A percentile compares a stretch with the other conserved stretches of the same genome.
phyloP scores from a whole-genome alignment of 495 filamentous ascomycete species.

The Sphaerosporella brunnea region DNA sequence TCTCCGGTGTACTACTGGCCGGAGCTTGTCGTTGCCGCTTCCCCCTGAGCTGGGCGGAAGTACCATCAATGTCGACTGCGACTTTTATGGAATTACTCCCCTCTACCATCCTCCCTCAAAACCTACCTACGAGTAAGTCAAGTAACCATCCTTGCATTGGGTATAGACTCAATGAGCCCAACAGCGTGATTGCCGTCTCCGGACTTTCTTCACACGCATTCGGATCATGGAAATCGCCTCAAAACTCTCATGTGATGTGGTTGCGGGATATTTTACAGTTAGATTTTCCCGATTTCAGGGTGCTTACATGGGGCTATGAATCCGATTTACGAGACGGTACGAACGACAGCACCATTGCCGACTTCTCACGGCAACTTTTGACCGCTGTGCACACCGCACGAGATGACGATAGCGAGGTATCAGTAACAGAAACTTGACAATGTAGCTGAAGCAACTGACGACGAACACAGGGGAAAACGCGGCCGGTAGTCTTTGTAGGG shows the following conservation, averaged over 20 bases:
- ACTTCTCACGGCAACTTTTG: not conserved
- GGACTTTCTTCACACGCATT: conserved; percentile 11
- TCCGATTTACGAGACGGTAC: conserved; percentile 1
- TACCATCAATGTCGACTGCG: conserved; percentile 1
- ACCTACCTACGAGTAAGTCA: not conserved
- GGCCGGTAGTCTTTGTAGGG: conserved; percentile 28
- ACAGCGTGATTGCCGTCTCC: conserved; percentile 9
- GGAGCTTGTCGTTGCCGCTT: not conserved
- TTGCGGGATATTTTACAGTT: conserved; percentile 10
- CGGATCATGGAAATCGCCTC: conserved; percentile 9
- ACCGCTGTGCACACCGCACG: not conserved
- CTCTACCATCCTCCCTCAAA: not conserved
- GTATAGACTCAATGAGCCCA: not conserved
- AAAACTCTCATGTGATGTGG: conserved; percentile 9
- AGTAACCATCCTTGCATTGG: not conserved
- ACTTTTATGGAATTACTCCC: conserved; percentile 5
- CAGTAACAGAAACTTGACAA: too few relatives aligned
- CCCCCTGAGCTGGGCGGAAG: not conserved
- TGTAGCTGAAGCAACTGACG: too few relatives aligned
- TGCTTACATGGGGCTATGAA: conserved; percentile 12
- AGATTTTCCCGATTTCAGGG: conserved; percentile 1
- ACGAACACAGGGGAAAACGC: too few relatives aligned
- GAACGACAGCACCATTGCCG: not conserved
- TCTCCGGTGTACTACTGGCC: too few relatives aligned
- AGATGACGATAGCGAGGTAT: not conserved